These are phyloP conservation scores for Trichoderma atroviride DNA, from an alignment of 2,329 filamentous ascomycete species.

Conservation along the genomic window DNA sequence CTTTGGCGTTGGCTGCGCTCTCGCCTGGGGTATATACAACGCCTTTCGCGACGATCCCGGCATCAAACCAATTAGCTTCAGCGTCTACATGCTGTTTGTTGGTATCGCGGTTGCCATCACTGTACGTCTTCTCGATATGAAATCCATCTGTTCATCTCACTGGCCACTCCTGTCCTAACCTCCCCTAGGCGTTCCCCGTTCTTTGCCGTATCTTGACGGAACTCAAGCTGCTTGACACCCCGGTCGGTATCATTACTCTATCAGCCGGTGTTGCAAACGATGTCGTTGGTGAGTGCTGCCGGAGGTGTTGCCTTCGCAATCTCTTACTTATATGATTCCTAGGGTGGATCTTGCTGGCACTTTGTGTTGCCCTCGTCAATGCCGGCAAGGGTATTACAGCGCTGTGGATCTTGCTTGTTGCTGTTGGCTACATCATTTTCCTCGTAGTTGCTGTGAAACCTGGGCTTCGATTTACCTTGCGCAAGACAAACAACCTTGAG, in stretches of 20 bases:
- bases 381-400: slow-evolving; percentile 80
- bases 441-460: slow-evolving; percentile 74
- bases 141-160: slow-evolving; percentile 45
- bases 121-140: slow-evolving; percentile 28
- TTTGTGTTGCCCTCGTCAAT: slow-evolving; percentile 92
- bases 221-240: slow-evolving; percentile 79
- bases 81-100: slow-evolving; percentile 70
- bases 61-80: slow-evolving; percentile 50
- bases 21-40: slow-evolving; percentile 80
- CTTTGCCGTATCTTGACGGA: slow-evolving; percentile 92
- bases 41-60: slow-evolving; percentile 60
- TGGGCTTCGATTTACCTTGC: slow-evolving; percentile 71
- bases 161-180: slow-evolving; percentile 80
- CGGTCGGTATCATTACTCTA: slow-evolving; percentile 84
- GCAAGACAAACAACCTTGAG: slow-evolving; percentile 74
- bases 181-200: slow-evolving; percentile 75
- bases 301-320: neutral
- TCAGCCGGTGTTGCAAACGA: slow-evolving; percentile 94
- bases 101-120: slow-evolving; percentile 94
- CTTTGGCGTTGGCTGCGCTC: slow-evolving; percentile 78
- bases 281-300: slow-evolving; percentile 46
- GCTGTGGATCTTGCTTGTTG: slow-evolving; percentile 79
- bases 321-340: slow-evolving; percentile 2
- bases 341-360: slow-evolving; percentile 83
- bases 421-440: slow-evolving; percentile 74